Conservation (phyloP, 1,284 basidiomycete species). For the Hypsizygus ulmarius region DNA sequence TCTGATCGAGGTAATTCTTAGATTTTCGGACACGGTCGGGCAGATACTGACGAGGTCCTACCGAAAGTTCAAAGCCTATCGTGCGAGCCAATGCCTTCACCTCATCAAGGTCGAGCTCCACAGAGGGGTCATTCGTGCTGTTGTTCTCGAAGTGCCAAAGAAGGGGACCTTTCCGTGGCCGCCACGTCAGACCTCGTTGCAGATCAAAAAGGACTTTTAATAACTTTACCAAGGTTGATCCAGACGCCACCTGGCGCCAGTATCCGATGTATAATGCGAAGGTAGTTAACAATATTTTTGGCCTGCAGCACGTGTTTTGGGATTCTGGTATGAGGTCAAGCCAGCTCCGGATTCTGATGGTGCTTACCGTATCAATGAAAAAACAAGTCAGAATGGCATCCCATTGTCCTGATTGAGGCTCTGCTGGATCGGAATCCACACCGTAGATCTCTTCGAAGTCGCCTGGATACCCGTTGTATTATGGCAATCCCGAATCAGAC, state of each 20-base stretch:
- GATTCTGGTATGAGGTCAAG: background rate
- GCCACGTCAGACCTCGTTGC: too few species aligned
- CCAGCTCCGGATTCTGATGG: background rate
- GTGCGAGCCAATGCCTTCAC: conserved; percentile 72
- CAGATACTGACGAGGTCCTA: conserved; percentile 36
- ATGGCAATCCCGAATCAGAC: background rate
- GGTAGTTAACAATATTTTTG: conserved; percentile 89
- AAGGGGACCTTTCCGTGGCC: conserved; percentile 63
- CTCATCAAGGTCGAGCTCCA: conserved; percentile 90
- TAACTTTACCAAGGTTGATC: conserved; percentile 76
- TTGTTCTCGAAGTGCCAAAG: conserved; percentile 98
- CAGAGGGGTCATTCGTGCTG: conserved; percentile 71
- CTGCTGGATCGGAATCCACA: conserved; percentile 44
- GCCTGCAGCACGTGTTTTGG: conserved; percentile 47
- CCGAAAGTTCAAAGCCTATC: conserved; percentile 84
- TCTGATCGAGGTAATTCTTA: conserved; percentile 39
- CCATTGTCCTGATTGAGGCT: conserved; percentile 77
- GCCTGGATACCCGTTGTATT: conserved; percentile 39
- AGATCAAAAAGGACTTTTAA: conserved; percentile 2
- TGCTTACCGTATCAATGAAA: conserved; percentile 90
- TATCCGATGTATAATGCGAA: conserved; percentile 78
- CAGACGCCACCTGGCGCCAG: conserved; percentile 84
- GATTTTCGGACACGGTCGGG: background rate
- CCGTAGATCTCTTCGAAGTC: conserved; percentile 95
- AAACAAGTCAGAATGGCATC: conserved; percentile 93